These are phyloP conservation scores for Pseudotulostoma volvatum DNA, from an alignment of 495 filamentous ascomycete genomes.

Conservation along the genomic window DNA sequence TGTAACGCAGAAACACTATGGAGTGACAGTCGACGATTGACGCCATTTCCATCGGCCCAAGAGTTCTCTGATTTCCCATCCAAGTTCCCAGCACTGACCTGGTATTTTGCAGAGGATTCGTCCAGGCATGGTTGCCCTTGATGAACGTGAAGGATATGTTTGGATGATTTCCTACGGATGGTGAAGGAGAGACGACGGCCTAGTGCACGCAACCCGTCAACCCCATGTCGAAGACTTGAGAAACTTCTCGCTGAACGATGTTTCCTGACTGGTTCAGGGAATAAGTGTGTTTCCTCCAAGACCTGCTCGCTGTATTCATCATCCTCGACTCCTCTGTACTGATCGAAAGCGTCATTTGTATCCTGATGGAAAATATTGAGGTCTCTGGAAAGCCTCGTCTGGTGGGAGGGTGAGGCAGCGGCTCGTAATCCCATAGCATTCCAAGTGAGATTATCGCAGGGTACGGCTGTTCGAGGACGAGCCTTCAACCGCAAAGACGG, in stretches of 20 bases:
- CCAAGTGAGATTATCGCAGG: slow-evolving; percentile 3
- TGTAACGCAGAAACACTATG: slow-evolving; percentile 26
- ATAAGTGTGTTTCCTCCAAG: slow-evolving; percentile 23
- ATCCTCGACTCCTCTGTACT: slow-evolving; percentile 7
- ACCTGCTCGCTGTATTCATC: slow-evolving; percentile 13
- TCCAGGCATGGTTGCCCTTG: slow-evolving; percentile 6
- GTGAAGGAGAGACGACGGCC: slow-evolving; percentile 31
- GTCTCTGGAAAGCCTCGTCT: not conserved
- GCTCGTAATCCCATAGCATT: not conserved
- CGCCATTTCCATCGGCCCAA: slow-evolving; percentile 16
- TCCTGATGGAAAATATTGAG: not conserved
- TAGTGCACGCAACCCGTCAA: slow-evolving; percentile 29
- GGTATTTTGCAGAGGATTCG: slow-evolving; percentile 8
- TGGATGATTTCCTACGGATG: slow-evolving; percentile 26
- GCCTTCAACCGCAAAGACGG: slow-evolving; percentile 23
- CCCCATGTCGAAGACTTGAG: slow-evolving; percentile 28
- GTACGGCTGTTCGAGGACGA: slow-evolving; percentile 20
- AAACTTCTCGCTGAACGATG: slow-evolving; percentile 30
- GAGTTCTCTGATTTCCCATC: slow-evolving; percentile 8
- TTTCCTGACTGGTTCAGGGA: slow-evolving; percentile 19
- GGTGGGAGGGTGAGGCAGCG: not conserved
- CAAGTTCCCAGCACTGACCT: slow-evolving; percentile 11
- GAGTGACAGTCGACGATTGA: slow-evolving; percentile 25
- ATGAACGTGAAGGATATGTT: slow-evolving; percentile 13
- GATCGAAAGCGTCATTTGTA: slow-evolving; percentile 6